Conservation (phyloP, 2,329 filamentous ascomycete genomes). For the Claviceps monticola region DNA sequence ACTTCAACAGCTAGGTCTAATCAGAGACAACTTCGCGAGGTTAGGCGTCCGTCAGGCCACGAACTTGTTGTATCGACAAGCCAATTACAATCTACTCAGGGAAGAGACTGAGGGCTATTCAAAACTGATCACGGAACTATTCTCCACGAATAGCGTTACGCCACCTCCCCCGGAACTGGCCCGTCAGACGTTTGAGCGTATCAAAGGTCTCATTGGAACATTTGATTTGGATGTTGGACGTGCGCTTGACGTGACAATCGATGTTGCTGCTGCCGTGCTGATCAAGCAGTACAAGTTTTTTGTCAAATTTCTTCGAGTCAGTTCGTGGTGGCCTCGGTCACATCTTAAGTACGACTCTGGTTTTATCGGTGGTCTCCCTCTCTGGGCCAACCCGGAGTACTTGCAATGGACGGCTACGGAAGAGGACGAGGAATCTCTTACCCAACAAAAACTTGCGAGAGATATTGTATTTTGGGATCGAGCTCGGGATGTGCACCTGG, state of each 20-base stretch:
- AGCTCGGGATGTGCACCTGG: constrained; percentile 60
- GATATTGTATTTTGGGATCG: constrained; percentile 71
- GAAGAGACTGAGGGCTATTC: constrained; percentile 96
- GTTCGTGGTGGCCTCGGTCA: constrained; percentile 90
- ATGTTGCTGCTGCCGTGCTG: constrained; percentile 86
- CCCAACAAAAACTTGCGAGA: constrained; percentile 43
- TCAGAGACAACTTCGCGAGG: constrained; percentile 71
- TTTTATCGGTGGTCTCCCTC: constrained; percentile 54
- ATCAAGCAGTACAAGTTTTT: constrained; percentile 92
- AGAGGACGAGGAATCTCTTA: constrained; percentile 49
- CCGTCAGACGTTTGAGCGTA: constrained; percentile 74
- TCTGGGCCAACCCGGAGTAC: constrained; percentile 69
- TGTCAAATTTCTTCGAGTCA: constrained; percentile 77
- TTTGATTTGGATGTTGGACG: constrained; percentile 95
- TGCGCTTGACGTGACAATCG: constrained; percentile 84
- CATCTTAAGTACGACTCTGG: constrained; percentile 26
- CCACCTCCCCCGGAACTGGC: constrained; percentile 64
- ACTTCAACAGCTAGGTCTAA: constrained; percentile 62
- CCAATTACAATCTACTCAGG: constrained; percentile 88
- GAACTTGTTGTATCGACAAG: constrained; percentile 85
- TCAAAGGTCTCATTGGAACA: constrained; percentile 89
- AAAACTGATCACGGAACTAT: constrained; percentile 90
- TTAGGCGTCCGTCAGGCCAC: constrained; percentile 83
- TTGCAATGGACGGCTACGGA: constrained; percentile 48
- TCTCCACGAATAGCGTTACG: constrained; percentile 67